These are phyloP conservation scores for Astragalus membranaceus DNA, from an alignment of 306 rosid species.

Conservation along the genomic window DNA sequence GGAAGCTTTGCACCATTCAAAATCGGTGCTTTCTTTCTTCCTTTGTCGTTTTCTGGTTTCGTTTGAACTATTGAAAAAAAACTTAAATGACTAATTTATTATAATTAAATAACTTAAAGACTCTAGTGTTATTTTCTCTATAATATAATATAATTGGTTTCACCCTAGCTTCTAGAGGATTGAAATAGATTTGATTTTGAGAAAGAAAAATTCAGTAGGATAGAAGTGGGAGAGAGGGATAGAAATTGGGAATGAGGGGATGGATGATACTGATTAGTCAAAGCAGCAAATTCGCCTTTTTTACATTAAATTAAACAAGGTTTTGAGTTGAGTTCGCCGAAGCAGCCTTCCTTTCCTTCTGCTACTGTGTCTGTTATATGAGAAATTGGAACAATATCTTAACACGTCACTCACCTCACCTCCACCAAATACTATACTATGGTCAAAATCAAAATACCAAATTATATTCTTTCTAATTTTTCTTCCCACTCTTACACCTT, in stretches of 20 bases:
- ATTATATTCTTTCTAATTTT: background rate
- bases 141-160: too few relatives aligned
- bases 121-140: too few relatives aligned
- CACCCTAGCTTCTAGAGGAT: background rate
- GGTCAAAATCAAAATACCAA: background rate
- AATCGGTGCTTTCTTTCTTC: too few relatives aligned
- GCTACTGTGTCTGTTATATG: background rate
- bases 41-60: too few relatives aligned
- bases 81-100: too few relatives aligned
- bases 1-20: too few relatives aligned
- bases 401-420: background rate
- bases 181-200: background rate
- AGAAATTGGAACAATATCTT: background rate
- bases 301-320: background rate
- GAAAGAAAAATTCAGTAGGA: background rate
- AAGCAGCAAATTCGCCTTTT: background rate
- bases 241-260: background rate
- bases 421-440: background rate
- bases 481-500: background rate
- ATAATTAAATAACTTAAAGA: too few relatives aligned
- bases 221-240: background rate
- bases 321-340: too few relatives aligned
- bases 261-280: background rate
- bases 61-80: too few relatives aligned
- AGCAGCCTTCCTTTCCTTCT: background rate